Base-by-base conservation (phyloP, 139 green algal genomes). In the Protoeuglena noctilucae region DNA sequence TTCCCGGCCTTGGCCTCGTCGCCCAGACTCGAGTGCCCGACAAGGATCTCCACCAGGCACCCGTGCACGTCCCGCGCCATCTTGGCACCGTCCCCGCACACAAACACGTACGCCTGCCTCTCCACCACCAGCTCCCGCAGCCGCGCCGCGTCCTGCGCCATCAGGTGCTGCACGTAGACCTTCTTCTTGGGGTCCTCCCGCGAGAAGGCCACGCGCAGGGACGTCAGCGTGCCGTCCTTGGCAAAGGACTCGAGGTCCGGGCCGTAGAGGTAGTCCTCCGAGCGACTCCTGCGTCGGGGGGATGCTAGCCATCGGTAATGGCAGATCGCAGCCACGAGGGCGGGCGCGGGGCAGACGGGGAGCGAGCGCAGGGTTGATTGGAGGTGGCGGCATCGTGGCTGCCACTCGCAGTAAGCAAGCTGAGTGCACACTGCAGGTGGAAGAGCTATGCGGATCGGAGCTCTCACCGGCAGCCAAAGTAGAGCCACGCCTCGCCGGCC, bases 11-110 rank as follows among this genome's bases (percentile, higher is more conserved):
- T 74, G 22, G 71, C 62, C 18, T 53, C 57, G 28, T 28, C 60
- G 21, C 48, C 53, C 58, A 85, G 53, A 2, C 62, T 60, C 19
- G 63, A 63, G n/a, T 79, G 43, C 24, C 50, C 19, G 22, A 58
- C 34, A 23, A 92, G 40, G 2, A 94, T 71, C 2, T 58, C 43
- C n/a, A 59, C 9, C 18, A 94, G 66, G 23, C 70, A 60, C 1
- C 64, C 65, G 40, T 96, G 87, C 51, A 96, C 88, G 45, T 94
- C 89, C 60, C 87, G 88, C 7, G 85, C 89, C 89, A 96, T 97
- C 50, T 39, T 23, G 0, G 64, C 73, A 2, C 87, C 89, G 54
- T 96, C 89, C 22, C 89, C 85, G 63, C 85, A 93, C 29, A 89
- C 71, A 59, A 81, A 86, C 23, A 95, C 62, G 29, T 74, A 74